Percentiles rank a stretch among this genome's conserved stretches.
Conservation (phyloP, 225 moss, liverwort and hornwort genomes). For the Straminergon stramineum region DNA sequence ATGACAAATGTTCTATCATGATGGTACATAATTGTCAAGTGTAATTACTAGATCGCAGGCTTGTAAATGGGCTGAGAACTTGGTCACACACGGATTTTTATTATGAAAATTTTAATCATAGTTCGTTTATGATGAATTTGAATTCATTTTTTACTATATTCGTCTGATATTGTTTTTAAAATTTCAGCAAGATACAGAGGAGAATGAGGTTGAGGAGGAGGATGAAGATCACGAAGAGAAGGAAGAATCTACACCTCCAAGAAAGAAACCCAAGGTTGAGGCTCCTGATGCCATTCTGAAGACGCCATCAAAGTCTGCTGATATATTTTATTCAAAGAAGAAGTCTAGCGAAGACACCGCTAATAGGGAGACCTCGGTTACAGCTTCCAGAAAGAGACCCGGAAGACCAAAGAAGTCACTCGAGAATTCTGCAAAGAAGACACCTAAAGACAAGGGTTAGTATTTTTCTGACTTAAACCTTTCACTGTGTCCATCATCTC, state of each 20-base stretch:
- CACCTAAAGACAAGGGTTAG: slow-evolving; percentile 16
- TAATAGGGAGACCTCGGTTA: slow-evolving; percentile 4
- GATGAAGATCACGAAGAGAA: slow-evolving; percentile 5
- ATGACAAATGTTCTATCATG: not conserved
- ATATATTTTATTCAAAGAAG: slow-evolving; percentile 70
- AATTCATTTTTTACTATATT: not conserved
- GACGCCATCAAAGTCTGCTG: slow-evolving; percentile 42
- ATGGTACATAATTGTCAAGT: not conserved
- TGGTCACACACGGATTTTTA: not conserved
- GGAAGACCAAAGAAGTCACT: slow-evolving; percentile 34
- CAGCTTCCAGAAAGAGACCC: slow-evolving; percentile 8
- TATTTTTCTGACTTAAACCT: not conserved
- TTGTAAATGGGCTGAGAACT: not conserved
- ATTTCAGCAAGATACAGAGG: slow-evolving; percentile 34
- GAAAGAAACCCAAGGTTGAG: slow-evolving; percentile 35
- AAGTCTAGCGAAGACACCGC: slow-evolving; percentile 11
- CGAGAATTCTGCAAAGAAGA: slow-evolving; percentile 31
- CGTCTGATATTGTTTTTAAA: not conserved
- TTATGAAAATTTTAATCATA: not conserved
- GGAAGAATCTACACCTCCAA: slow-evolving; percentile 9
- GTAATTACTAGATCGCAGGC: not conserved
- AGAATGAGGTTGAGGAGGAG: slow-evolving; percentile 13
- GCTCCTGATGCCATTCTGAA: slow-evolving; percentile 38
- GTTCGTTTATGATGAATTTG: not conserved
- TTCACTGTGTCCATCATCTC: not conserved